Percentiles rank a stretch among this genome's conserved stretches.
phyloP scores from a whole-genome alignment of 768 basidiomycete species.

The Hygrophorus pudorinus region DNA sequence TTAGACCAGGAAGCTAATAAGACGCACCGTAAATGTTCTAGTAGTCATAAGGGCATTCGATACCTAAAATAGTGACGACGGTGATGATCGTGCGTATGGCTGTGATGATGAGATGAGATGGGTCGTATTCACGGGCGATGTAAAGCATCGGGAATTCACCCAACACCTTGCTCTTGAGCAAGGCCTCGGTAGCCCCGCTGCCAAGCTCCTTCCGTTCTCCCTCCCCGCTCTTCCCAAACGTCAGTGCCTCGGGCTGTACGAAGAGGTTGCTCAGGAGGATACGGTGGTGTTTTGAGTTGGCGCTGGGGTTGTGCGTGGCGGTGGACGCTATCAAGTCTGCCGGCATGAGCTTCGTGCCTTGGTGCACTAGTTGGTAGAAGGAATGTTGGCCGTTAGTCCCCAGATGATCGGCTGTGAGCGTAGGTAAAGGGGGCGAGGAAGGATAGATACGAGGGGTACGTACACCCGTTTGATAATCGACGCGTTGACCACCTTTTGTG shows the following conservation, averaged over 20 bases:
- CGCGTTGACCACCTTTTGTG: slow-evolving; percentile 88
- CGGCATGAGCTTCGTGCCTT: slow-evolving; percentile 87
- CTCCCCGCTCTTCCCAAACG: slow-evolving; percentile 94
- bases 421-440: not conserved
- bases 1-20: too few relatives aligned
- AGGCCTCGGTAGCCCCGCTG: slow-evolving; percentile 62
- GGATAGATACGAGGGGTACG: slow-evolving; percentile 18
- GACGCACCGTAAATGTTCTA: too few relatives aligned
- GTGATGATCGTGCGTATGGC: too few relatives aligned
- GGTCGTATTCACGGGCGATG: too few relatives aligned
- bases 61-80: too few relatives aligned
- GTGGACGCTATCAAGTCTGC: slow-evolving; percentile 89
- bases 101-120: too few relatives aligned
- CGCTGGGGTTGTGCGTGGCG: slow-evolving; percentile 84
- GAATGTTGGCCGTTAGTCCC: slow-evolving; percentile 99
- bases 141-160: slow-evolving; percentile 31
- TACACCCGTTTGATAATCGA: slow-evolving; percentile 95
- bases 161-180: slow-evolving; percentile 96
- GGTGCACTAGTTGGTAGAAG: slow-evolving; percentile 96
- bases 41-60: too few relatives aligned
- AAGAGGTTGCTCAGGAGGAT: slow-evolving; percentile 98
- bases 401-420: slow-evolving; percentile 83
- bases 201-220: slow-evolving; percentile 63
- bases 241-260: slow-evolving; percentile 94
- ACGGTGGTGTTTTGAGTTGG: slow-evolving; percentile 84